A percentile compares a stretch with the other conserved stretches of the same genome.
Conservation (phyloP, 768 basidiomycete genomes). For the Tulasnella sp. region DNA sequence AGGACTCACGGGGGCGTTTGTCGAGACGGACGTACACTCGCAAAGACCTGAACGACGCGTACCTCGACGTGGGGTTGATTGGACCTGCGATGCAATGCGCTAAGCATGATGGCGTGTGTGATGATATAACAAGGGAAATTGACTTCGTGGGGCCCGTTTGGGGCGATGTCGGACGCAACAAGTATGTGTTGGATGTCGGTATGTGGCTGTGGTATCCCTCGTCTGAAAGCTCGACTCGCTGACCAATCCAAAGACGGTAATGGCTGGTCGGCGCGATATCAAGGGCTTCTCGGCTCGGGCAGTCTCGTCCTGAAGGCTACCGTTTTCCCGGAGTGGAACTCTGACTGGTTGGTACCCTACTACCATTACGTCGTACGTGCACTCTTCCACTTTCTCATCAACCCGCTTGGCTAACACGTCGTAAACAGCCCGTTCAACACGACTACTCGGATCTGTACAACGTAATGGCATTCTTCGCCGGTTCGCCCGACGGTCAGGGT, state of each 20-base stretch:
- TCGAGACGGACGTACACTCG: background rate
- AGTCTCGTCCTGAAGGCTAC: conserved; percentile 27
- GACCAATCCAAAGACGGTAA: conserved; percentile 25
- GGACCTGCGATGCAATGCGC: conserved; percentile 25
- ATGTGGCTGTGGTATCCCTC: background rate
- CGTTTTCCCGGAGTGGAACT: conserved; percentile 49
- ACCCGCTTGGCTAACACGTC: conserved; percentile 34
- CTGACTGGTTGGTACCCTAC: conserved; percentile 37
- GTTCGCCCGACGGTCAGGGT: conserved; percentile 29
- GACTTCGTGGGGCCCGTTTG: conserved; percentile 17
- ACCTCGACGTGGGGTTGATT: conserved; percentile 25
- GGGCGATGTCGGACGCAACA: too few relatives aligned
- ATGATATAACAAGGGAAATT: background rate
- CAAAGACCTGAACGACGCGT: conserved; percentile 3
- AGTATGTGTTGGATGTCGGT: conserved; percentile 27
- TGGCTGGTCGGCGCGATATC: conserved; percentile 29
- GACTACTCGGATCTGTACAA: conserved; percentile 61
- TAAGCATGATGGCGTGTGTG: conserved; percentile 3
- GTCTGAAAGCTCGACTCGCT: background rate
- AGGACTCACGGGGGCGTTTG: background rate
- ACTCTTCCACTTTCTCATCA: conserved; percentile 22
- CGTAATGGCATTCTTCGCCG: conserved; percentile 58
- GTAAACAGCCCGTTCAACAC: conserved; percentile 56
- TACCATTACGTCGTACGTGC: conserved; percentile 36
- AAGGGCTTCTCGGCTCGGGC: conserved; percentile 26